These are phyloP conservation scores for Boletus rubropictus DNA, from an alignment of 768 basidiomycete genomes.

Conservation along the genomic window DNA sequence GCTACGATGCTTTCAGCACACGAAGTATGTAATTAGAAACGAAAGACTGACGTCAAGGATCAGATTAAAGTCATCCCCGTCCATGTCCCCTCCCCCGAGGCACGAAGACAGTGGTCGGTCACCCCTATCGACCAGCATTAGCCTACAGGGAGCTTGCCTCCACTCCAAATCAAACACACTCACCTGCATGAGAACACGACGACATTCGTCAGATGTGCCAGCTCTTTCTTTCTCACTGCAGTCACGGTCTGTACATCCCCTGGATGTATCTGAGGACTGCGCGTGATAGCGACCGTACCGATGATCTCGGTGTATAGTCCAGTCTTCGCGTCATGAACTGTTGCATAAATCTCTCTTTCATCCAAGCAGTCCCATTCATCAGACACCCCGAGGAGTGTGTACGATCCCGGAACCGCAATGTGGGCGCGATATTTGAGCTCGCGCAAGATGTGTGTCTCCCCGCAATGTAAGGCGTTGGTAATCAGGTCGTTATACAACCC, in stretches of 20 bases:
- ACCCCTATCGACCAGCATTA: conserved; percentile 29
- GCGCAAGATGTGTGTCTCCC: conserved; percentile 42
- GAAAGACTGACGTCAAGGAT: conserved; percentile 35
- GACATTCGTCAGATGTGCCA: conserved; percentile 39
- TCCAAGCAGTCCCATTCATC: conserved; percentile 44
- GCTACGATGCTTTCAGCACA: conserved; percentile 17
- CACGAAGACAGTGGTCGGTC: conserved; percentile 40
- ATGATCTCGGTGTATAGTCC: conserved; percentile 25
- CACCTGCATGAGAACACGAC: conserved; percentile 49
- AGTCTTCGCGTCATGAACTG: conserved; percentile 30
- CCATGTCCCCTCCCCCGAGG: conserved; percentile 51
- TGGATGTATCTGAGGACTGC: conserved; percentile 51
- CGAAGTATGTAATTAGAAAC: conserved; percentile 4
- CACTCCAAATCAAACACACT: neutral
- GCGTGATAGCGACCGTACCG: conserved; percentile 41
- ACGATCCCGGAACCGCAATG: conserved; percentile 44
- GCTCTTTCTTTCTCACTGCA: conserved; percentile 38
- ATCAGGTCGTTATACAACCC: conserved; percentile 34
- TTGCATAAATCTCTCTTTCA: conserved; percentile 46
- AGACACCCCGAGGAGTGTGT: conserved; percentile 48
- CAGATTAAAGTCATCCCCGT: conserved; percentile 49
- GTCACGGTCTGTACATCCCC: conserved; percentile 40
- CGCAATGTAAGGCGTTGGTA: conserved; percentile 32
- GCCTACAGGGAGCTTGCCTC: neutral
- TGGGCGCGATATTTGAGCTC: conserved; percentile 48